Evolutionary conservation across 768 basidiomycete species (phyloP), one percentile per base, ranked within the genome.

Genomic region (Amanita polypyramis): DNA sequence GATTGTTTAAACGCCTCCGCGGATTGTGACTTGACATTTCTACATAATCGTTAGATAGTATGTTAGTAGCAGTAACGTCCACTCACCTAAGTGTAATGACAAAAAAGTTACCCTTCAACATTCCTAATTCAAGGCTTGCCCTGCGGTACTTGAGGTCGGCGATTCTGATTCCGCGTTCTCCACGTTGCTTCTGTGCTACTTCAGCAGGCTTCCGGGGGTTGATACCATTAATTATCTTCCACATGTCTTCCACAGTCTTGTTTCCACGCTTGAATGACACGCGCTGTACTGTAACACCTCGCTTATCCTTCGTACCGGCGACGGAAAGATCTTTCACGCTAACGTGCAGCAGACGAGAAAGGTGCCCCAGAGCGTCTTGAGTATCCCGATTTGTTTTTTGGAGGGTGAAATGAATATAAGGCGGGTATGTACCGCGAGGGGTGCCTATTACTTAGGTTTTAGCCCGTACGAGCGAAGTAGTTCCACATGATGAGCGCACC

Each of bases 311-410:
- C 6, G 96, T 99, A 0, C 96, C 96, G 3, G 93, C 90, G 20
- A 93, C 85, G 19, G 82, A 79, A 6, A 99, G 70, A 58, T 95
- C 90, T 64, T 86, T 92, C 43, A 80, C 62, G 19, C 70, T 78
- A 50, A 82, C 79, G 52, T 85, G 82, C n/a, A 97, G 70, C 25
- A 75, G 72, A 11, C 92, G 81, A 14, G 88, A 72, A 27, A 99
- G 67, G 56, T 94, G 73, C 1, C 78, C 73, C 17, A 99, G 77
- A 1, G 90, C 91, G 59, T 98, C 96, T 59, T 96, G 93, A 2
- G 92, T 96, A 59, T 99, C 96, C 37, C 96, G 82, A 60, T 99
- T 99, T 17, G 93, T 89, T 66, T 99, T 99, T 60, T 95, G 93
- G 29, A 99, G 68, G 1, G 90, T 96, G 63, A 98, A 96, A 60